Conservation (phyloP, 106 monocot genomes). For the Chionographis japonica region DNA sequence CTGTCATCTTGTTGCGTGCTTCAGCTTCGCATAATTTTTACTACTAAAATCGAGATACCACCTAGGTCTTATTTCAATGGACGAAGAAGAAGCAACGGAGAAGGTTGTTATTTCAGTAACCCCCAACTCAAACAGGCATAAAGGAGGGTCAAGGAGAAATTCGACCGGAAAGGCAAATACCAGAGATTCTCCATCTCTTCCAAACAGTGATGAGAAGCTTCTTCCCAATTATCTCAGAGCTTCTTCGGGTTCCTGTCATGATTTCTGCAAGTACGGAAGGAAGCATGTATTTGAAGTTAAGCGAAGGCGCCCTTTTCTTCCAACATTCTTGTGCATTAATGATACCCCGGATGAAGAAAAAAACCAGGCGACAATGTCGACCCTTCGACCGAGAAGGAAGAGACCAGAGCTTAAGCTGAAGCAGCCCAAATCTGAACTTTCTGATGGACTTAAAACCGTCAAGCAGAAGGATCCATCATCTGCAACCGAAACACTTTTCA, state of each 20-base stretch:
- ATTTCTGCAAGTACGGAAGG: slow-evolving; percentile 71
- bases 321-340: background rate
- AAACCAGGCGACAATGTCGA: slow-evolving; percentile 4
- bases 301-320: slow-evolving; percentile 15
- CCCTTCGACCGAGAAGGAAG: slow-evolving; percentile 14
- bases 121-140: slow-evolving; percentile 3
- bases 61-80: slow-evolving; percentile 5
- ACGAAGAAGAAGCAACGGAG: slow-evolving; percentile 8
- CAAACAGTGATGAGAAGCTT: slow-evolving; percentile 16
- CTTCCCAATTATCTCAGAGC: slow-evolving; percentile 55
- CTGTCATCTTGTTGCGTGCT: background rate
- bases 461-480: slow-evolving; percentile 4
- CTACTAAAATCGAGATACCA: background rate
- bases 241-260: slow-evolving; percentile 64
- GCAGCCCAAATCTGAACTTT: background rate
- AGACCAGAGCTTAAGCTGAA: slow-evolving; percentile 6
- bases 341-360: slow-evolving; percentile 4
- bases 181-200: slow-evolving; percentile 12
- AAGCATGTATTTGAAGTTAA: slow-evolving; percentile 35
- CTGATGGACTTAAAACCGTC: slow-evolving; percentile 7
- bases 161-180: slow-evolving; percentile 17
- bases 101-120: slow-evolving; percentile 8
- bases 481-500: slow-evolving; percentile 3
- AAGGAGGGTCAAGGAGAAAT: slow-evolving; percentile 13
- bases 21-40: background rate